Evolutionary conservation across 352 stramenopile genomes (phyloP).

Genomic region (Globisporangium recalcitrans): DNA sequence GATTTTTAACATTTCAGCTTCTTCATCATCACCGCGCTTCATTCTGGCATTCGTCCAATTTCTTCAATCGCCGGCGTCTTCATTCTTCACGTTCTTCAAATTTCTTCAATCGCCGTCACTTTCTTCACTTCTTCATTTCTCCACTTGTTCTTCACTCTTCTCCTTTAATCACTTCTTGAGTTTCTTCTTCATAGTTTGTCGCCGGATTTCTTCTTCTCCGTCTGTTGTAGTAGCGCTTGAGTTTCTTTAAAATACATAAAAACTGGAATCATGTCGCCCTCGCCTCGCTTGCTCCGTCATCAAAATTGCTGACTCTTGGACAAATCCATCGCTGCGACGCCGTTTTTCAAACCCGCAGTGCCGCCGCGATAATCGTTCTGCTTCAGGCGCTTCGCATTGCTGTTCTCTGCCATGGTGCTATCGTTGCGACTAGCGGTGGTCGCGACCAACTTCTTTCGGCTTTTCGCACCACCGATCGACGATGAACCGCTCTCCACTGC

Average conservation of each 20-base stretch:
- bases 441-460: neutral
- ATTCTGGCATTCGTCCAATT: neutral
- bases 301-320: slow-evolving; percentile 14
- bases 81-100: neutral
- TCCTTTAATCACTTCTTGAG: slow-evolving; percentile 7
- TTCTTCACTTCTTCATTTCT: slow-evolving; percentile 15
- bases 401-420: neutral
- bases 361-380: slow-evolving; percentile 7
- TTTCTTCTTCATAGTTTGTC: slow-evolving; percentile 3
- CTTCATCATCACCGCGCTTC: neutral
- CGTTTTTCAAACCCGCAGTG: slow-evolving; percentile 11
- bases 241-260: slow-evolving; percentile 20
- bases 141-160: slow-evolving; percentile 31
- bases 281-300: neutral
- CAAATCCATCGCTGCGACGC: slow-evolving; percentile 16
- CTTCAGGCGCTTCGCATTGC: slow-evolving; percentile 9
- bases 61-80: neutral
- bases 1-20: neutral
- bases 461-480: neutral
- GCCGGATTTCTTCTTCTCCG: slow-evolving; percentile 6
- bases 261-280: slow-evolving; percentile 4
- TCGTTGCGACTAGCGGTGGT: neutral
- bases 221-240: slow-evolving; percentile 4
- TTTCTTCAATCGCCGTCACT: neutral
- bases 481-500: neutral